Base-by-base conservation (phyloP, 2,329 filamentous ascomycete genomes). In the Stemphylium lycopersici region DNA sequence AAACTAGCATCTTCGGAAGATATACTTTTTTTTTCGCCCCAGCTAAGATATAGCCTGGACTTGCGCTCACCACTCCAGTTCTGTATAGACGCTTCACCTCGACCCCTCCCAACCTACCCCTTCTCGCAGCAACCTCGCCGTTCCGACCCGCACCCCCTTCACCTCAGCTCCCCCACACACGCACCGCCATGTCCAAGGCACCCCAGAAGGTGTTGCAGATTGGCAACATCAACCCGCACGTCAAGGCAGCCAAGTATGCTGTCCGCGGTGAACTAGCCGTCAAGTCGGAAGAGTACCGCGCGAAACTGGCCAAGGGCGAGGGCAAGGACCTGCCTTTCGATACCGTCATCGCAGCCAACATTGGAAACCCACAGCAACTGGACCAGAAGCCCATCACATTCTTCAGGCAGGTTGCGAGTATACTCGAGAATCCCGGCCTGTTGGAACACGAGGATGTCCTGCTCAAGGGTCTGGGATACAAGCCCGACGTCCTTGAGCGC, bases 331-430 rank as follows among this genome's bases (percentile, higher is more conserved):
- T 98, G 45, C 93, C 95, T 43, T 99, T 99, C 77, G 83, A 90
- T 68, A 84, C 91, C 56, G 88, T 99, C 77, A 93, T 99, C 79
- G 93, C 90, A 60, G 95, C 95, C 78, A 99, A 99, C 80, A 99
- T 99, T 72, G 95, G 95, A 73, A 99, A 99, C 81, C 95, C 95
- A 3, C 95, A 99, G 79, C 95, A 99, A 80, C 87, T 99, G 60
- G 95, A 97, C 79, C 95, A 99, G 84, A 96, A 98, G 83, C 95
- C 95, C 70, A 93, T 99, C 70, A 99, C 95, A 66, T 99, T 97
- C 83, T 97, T 99, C 86, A 88, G 95, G 67, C 93, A 99, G 80
- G 95, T 99, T 24, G 84, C 95, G 70, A 96, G 91, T 78, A 77
- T 99, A 59, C 79, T 98, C 55, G 95, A 99, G 82, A 93, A 98